Percentiles rank a stretch among this genome's conserved stretches.
Evolutionary conservation across 2,329 filamentous ascomycete genomes (phyloP).

Genomic region (Zymoseptoria ardabiliae): DNA sequence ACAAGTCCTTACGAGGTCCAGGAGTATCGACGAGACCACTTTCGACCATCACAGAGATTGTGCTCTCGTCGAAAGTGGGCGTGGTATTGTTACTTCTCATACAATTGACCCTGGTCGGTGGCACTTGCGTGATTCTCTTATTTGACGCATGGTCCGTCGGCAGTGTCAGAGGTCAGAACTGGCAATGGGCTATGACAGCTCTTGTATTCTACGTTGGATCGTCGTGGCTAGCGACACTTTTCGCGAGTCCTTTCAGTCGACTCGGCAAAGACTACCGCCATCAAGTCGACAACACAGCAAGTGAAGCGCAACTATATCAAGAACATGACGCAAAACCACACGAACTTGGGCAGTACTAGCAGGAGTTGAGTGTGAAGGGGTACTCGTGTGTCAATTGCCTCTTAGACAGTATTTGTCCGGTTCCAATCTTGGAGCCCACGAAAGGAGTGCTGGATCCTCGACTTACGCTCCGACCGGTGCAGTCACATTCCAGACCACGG

Average conservation of each 20-base stretch:
- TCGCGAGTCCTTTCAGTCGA: neutral
- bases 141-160: neutral
- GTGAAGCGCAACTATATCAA: neutral
- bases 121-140: neutral
- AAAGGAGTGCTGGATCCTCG: neutral
- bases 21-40: neutral
- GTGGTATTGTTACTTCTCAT: neutral
- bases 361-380: neutral
- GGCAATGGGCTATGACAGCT: neutral
- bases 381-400: too few relatives aligned
- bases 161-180: neutral
- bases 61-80: neutral
- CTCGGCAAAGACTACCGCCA: neutral
- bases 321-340: neutral
- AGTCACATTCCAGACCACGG: constrained; percentile 24
- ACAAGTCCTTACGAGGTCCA: neutral
- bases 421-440: neutral
- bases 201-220: neutral
- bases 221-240: neutral
- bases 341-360: neutral
- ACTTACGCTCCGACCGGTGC: neutral
- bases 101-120: neutral
- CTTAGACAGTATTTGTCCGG: too few relatives aligned
- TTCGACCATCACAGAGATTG: neutral
- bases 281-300: neutral